Base-by-base conservation (phyloP, 345 rosid genomes). In the Gossypium mustelinum region DNA sequence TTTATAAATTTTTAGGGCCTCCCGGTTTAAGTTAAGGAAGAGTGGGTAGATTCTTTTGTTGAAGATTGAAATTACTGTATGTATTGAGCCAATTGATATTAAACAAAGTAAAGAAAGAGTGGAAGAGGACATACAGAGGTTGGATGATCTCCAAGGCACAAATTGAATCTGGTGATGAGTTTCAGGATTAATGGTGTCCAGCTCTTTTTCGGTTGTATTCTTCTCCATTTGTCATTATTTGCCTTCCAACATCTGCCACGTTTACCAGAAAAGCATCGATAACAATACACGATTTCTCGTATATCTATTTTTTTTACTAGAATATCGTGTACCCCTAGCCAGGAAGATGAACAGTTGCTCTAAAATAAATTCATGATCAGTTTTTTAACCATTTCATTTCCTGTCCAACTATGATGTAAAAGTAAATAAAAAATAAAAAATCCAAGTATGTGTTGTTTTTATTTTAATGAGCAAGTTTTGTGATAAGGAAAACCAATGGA, bases 231-330 rank as follows among this genome's bases (percentile, higher is more conserved):
- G 84, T 82, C 89, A 82, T 69, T 76, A 75, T 82, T 84, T 81
- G 83, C 77, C 76, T 81, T 81, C 80, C 78, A 75, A 80, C 75
- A 63, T 69, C 74, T 64, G 87, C 83, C 87, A 86, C 87, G 85
- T 81, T 82, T 61, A 70, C 58, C 56, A 80, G 61, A 43, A 39
- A 39, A 83, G 66, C 59, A 55, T 55, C 59, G 11, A 55, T 77
- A 70, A 82, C 86, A 55, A 18, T n/a, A 55, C 59, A 16, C 20
- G 20, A 16, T 54, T 6, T 7, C 58, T 34, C 7, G 7, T 34
- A 16, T 52, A 56, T 34, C 41, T 34, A 34, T 9, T 47, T 47
- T 47, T n/a, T n/a, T 55, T n/a, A 55, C 59, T 55, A 55, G 59
- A 55, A 17, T 55, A 55, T 55, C 59, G 59, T 55, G 59, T 18